Base-by-base conservation (phyloP, 345 rosid species). In the Litchi chinensis region DNA sequence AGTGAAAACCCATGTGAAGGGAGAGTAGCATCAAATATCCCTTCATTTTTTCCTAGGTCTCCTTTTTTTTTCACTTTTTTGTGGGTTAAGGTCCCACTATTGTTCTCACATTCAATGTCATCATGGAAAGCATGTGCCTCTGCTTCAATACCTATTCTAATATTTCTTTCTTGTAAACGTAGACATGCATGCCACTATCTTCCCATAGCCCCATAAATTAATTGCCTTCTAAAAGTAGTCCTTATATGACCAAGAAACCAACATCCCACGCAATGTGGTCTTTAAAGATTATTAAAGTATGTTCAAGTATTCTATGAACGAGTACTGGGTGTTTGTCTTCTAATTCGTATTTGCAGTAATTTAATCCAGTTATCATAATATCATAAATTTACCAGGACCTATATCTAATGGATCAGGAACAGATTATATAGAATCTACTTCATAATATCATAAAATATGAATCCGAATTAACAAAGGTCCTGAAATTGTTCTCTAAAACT, bases 71-170 rank as follows among this genome's bases (percentile, higher is more conserved):
- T 8, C 52, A 46, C 52, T 2, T 8, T 46, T 46, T 46, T 46
- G 52, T 7, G 52, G 5, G 10, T 64, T 6, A 0, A 11, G 62
- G 48, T 50, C 28, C 37, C 65, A 67, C 63, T 8, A 0, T 0
- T 10, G 3, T 52, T 46, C 65, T 46, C 65, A 18, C 40, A 24
- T 72, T 81, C n/a, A 77, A 72, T 62, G 22, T 22, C 3, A 21
- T 16, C 21, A 77, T 62, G 70, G 24, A 39, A 26, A 6, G 74
- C 82, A 73, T 43, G 82, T 79, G 81, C 60, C 60, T 16, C 16
- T 73, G 73, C 41, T 54, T 5, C 48, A 1, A 8, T 12, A 15
- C 8, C 19, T 22, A 1, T n/a, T 24, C n/a, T 18, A 52, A 48
- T 32, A 6, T 26, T 5, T 54, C 39, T 28, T 37, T 28, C 43